Evolutionary conservation across 2,329 filamentous ascomycete genomes (phyloP), one percentile per base, ranked within the genome.

Genomic region (Hymenoscyphus occultus): DNA sequence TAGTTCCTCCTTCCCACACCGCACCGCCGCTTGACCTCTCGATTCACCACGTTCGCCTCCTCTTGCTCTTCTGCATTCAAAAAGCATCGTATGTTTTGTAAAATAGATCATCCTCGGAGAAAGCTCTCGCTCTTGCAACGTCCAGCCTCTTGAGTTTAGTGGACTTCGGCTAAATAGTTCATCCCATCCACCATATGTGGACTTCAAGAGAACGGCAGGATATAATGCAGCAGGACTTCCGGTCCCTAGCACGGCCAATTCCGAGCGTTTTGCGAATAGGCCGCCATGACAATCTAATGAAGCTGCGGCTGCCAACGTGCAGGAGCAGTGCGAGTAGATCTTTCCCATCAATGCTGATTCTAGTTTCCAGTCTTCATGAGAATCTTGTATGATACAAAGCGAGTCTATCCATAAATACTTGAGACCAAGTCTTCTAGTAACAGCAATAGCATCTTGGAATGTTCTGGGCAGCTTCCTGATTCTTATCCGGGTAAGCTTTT

Each of bases 371-470:
- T 73, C 71, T 19, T 62, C 61, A 12, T 35, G 32, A 35, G 61
- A 62, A 51, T 71, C 69, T 62, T 73, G 71, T 16, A 61, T 54
- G 5, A 61, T 61, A 22, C 60, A 61, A 5, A 61, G 32, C 5
- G 60, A 61, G n/a, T 74, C 73, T 19, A 74, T 71, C 73, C 73
- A 74, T 16, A 74, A 59, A 59, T 71, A 74, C 13, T 64, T 48
- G 22, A 73, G 40, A 1, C 66, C 65, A 32, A 72, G 62, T 6
- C 19, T 51, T 57, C 64, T 57, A 14, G 64, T 65, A 12, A 73
- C 64, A 7, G 22, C n/a, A 10, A 74, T 67, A 22, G 71, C 73
- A 58, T 74, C 72, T 59, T 66, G 66, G 60, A 73, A 73, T 12
- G 71, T 74, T 22, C 62, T 64, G 5, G 71, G 66, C 5, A 74